Percentiles rank a stretch among this genome's conserved stretches.
These are phyloP conservation scores for Kwoniella pini DNA, from an alignment of 768 basidiomycete genomes.

Conservation along the genomic window DNA sequence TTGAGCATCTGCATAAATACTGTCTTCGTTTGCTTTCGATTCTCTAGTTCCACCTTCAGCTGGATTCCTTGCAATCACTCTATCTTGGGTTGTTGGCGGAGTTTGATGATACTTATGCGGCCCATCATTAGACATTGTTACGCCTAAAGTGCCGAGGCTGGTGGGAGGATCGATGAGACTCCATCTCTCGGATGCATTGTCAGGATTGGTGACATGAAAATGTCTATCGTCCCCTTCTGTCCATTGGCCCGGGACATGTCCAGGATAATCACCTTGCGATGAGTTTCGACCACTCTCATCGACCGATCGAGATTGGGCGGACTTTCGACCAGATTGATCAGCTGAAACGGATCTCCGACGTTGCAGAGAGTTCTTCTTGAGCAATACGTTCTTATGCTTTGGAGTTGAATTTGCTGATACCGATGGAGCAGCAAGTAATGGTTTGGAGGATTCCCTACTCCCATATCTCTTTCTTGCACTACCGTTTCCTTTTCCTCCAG, in stretches of 20 bases:
- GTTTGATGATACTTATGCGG: not conserved
- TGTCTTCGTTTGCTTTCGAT: not conserved
- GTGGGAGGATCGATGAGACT: slow-evolving; percentile 11
- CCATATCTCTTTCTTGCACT: not conserved
- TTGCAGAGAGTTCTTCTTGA: slow-evolving; percentile 23
- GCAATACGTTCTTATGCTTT: slow-evolving; percentile 16
- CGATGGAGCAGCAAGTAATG: slow-evolving; percentile 13
- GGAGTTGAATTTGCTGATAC: slow-evolving; percentile 20
- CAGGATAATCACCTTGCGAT: not conserved
- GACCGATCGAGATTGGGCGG: not conserved
- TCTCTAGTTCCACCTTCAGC: not conserved
- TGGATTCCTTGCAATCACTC: too few relatives aligned
- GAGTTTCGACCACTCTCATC: not conserved
- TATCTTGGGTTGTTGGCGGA: not conserved
- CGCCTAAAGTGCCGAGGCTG: not conserved
- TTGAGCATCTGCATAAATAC: slow-evolving; percentile 5
- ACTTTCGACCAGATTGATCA: not conserved
- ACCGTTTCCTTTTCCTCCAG: not conserved
- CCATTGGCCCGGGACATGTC: not conserved
- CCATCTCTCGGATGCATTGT: slow-evolving; percentile 7
- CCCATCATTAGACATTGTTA: not conserved
- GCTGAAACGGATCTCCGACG: not conserved
- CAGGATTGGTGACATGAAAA: slow-evolving; percentile 7
- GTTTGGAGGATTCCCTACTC: slow-evolving; percentile 6
- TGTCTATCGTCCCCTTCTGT: not conserved